Evolutionary conservation across 257 asterid genomes (phyloP).

Genomic region (Capsicum rhomboideum): DNA sequence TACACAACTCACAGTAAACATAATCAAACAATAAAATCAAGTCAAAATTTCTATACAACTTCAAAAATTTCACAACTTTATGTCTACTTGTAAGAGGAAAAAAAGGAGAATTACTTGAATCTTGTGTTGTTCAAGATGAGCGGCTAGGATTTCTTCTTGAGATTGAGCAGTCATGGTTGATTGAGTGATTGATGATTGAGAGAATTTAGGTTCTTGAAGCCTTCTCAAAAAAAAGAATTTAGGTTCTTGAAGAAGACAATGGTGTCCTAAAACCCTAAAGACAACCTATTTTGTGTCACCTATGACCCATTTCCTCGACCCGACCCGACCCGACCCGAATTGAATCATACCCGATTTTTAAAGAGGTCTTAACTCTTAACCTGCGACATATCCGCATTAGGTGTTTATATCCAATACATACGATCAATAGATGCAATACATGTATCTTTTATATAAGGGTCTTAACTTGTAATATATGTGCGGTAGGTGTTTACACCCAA

Average conservation of each 20-base stretch:
- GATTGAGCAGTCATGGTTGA: constrained; percentile 37
- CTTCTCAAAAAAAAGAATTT: too few species aligned
- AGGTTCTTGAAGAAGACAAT: background rate
- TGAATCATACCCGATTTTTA: background rate
- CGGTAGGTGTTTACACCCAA: too few species aligned
- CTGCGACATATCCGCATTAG: too few species aligned
- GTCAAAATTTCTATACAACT: background rate
- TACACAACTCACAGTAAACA: background rate
- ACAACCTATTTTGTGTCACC: background rate
- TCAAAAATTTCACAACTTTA: background rate
- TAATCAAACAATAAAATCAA: background rate
- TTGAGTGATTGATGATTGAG: background rate
- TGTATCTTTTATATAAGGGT: too few species aligned
- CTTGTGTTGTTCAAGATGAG: constrained; percentile 45
- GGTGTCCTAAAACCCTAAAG: constrained; percentile 1
- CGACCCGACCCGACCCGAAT: background rate
- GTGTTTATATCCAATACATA: too few species aligned
- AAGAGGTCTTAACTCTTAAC: too few species aligned
- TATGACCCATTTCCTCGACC: background rate
- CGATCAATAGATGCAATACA: too few species aligned
- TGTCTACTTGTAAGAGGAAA: background rate
- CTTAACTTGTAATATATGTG: too few species aligned
- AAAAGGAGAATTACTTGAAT: constrained; percentile 21
- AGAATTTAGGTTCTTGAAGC: background rate
- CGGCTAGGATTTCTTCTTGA: constrained; percentile 45